Evolutionary conservation across 1,284 basidiomycete genomes (phyloP), one percentile per base, ranked within the genome.

Genomic region (Heliocybe sulcata): DNA sequence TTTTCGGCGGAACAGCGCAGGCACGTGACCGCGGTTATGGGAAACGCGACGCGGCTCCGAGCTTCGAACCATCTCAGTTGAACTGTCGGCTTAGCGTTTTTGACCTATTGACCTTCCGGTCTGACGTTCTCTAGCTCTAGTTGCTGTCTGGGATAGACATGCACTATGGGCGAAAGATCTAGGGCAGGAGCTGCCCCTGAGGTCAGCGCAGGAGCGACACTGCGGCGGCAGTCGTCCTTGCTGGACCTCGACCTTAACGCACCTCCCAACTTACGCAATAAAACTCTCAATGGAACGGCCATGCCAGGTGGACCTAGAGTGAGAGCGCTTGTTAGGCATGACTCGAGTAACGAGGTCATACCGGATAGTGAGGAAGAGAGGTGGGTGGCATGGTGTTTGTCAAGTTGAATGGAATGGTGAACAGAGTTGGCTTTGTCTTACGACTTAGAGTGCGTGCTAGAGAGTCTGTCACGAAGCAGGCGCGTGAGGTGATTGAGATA

Each of bases 401-500:
- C 38, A 14, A 14, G 35, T 23, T 53, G 23, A 22, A 22, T 23
- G 14, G 25, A 45, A 12, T 8, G 25, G n/a, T 52, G 16, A 53
- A n/a, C 27, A 22, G 14, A 26, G 20, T 19, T 26, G 47, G 3
- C 33, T 25, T 20, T 8, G 56, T 35, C 51, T 25, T 35, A 54
- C 26, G 26, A 22, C 50, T 54, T 42, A 56, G 56, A 31, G 29
- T 31, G 12, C 29, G 29, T 4, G 29, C 29, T 31, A 4, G 29
- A 31, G 11, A 11, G 42, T 9, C 52, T n/a, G 56, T 42, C 55
- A 56, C 23, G 49, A 56, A 49, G n/a, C 3, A 52, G 45, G 45
- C 59, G 23, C 38, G 4, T 20, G 64, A 71, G 49, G 65, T 82
- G 19, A 79, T 84, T 55, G 78, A 81, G 58, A 77, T 83, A 62